A percentile compares a stretch with the other conserved stretches of the same genome.
phyloP scores from a whole-genome alignment of 768 basidiomycete genomes.

The Lactarius trivialis region DNA sequence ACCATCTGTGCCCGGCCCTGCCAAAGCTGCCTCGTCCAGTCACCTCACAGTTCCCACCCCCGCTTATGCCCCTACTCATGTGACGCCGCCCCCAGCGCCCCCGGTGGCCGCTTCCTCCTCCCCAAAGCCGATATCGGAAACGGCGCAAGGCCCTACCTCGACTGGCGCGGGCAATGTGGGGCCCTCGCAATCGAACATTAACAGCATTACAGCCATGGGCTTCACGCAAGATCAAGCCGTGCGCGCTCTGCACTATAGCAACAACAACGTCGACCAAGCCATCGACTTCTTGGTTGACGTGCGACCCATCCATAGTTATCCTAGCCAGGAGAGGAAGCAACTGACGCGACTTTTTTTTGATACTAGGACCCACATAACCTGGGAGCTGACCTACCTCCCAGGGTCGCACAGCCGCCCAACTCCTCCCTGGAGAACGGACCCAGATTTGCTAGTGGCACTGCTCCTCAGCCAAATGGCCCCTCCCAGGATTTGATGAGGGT shows the following conservation, averaged over 20 bases:
- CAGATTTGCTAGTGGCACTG: conserved; percentile 28
- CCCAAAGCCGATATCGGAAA: conserved; percentile 24
- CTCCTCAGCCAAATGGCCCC: conserved; percentile 31
- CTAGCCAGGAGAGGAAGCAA: background rate
- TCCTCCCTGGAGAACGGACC: conserved; percentile 28
- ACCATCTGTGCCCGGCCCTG: background rate
- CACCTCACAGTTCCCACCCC: conserved; percentile 28
- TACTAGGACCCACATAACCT: conserved; percentile 67
- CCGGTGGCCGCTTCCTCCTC: conserved; percentile 31
- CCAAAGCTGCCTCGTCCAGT: conserved; percentile 24
- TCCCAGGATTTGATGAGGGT: conserved; percentile 87
- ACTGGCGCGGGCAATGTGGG: conserved; percentile 51
- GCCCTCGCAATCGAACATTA: conserved; percentile 67
- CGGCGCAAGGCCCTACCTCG: conserved; percentile 30
- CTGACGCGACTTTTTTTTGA: conserved; percentile 16
- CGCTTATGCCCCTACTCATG: conserved; percentile 17
- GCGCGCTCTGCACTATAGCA: conserved; percentile 83
- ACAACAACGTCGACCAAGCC: conserved; percentile 93
- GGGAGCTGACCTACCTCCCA: conserved; percentile 41
- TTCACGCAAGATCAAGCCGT: conserved; percentile 80
- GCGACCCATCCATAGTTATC: conserved; percentile 26
- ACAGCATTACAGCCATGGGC: conserved; percentile 89
- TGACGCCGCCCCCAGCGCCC: conserved; percentile 25
- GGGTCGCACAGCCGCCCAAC: conserved; percentile 30
- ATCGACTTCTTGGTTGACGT: conserved; percentile 95